Evolutionary conservation across 371 early-diverging fungal genomes (phyloP).

Genomic region (Circinella minor): DNA sequence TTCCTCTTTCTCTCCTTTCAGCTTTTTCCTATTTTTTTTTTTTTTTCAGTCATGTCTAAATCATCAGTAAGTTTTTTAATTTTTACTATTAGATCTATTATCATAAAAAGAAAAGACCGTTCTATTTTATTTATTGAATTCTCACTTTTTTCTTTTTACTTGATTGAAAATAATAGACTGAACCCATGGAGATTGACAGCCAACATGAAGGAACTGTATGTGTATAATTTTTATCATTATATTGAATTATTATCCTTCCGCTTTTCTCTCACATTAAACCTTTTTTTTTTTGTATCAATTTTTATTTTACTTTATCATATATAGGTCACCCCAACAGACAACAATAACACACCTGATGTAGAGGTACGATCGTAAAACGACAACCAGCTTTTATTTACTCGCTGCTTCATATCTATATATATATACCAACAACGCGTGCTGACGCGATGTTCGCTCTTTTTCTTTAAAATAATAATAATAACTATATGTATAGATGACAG

Average conservation of each 20-base stretch:
- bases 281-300: too few relatives aligned
- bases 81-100: neutral
- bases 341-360: constrained; percentile 3
- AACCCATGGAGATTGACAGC: constrained; percentile 16
- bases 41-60: constrained; percentile 2
- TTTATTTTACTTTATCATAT: too few relatives aligned
- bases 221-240: neutral
- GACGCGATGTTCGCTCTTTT: neutral
- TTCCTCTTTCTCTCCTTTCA: constrained; percentile 3
- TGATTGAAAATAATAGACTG: neutral
- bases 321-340: constrained; percentile 11
- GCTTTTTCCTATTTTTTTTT: neutral
- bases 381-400: too few relatives aligned
- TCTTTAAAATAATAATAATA: too few relatives aligned
- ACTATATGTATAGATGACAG: neutral
- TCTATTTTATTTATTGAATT: too few relatives aligned
- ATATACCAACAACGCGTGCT: neutral
- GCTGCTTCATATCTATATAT: too few relatives aligned
- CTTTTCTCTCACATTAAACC: too few relatives aligned
- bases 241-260: too few relatives aligned
- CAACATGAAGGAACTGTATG: constrained; percentile 9
- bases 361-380: constrained; percentile 7
- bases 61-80: neutral
- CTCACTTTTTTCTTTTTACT: neutral
- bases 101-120: too few relatives aligned